phyloP scores from a whole-genome alignment of 2,329 filamentous ascomycete genomes.

The Ophiostoma pallidulum region DNA sequence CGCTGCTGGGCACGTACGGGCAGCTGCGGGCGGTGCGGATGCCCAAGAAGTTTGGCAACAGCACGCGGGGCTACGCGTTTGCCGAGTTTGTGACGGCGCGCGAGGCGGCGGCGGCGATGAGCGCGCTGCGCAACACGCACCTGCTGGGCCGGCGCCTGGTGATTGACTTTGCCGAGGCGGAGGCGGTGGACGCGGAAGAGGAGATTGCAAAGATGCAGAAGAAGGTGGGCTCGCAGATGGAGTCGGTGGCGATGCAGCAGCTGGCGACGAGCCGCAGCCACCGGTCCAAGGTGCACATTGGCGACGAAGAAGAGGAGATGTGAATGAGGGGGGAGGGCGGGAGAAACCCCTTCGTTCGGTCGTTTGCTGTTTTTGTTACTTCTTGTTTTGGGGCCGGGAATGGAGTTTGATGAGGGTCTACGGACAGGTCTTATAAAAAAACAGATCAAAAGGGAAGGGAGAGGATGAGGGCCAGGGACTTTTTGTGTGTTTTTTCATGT shows the following conservation, averaged over 20 bases:
- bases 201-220: constrained; percentile 96
- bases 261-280: constrained; percentile 62
- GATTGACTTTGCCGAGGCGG: constrained; percentile 82
- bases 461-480: not conserved
- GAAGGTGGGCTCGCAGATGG: constrained; percentile 83
- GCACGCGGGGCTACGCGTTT: constrained; percentile 89
- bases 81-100: constrained; percentile 74
- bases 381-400: no score
- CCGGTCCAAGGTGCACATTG: constrained; percentile 83
- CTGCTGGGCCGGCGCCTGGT: constrained; percentile 82
- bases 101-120: constrained; percentile 83
- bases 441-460: not conserved
- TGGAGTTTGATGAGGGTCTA: constrained; percentile 20
- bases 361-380: no score
- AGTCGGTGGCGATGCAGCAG: constrained; percentile 83
- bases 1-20: constrained; percentile 81
- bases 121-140: constrained; percentile 86
- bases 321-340: no score
- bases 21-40: constrained; percentile 86
- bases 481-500: not conserved
- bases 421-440: not conserved
- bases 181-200: constrained; percentile 84
- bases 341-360: no score
- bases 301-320: constrained; percentile 49
- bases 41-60: constrained; percentile 87